Evolutionary conservation across 2,329 filamentous ascomycete genomes (phyloP).

Genomic region (Beauveria scarabaeidicola): DNA sequence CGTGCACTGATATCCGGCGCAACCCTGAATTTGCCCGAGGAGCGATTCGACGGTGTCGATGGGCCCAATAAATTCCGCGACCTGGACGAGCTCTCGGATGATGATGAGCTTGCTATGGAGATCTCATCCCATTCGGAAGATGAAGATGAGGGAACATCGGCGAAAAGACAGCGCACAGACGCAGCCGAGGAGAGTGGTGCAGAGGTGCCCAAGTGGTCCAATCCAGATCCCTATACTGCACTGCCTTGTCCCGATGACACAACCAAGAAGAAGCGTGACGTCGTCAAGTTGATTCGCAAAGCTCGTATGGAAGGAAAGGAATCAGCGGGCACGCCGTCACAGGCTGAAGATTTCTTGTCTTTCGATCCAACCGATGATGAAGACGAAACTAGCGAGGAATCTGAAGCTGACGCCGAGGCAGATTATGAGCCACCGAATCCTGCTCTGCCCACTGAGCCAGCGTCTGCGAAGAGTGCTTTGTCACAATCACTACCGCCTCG

Average conservation of each 20-base stretch:
- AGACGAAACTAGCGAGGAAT: conserved; percentile 20
- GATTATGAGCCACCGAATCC: conserved; percentile 15
- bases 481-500: conserved; percentile 15
- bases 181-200: conserved; percentile 29
- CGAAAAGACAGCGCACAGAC: conserved; percentile 25
- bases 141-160: conserved; percentile 29
- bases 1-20: conserved; percentile 40
- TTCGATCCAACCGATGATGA: conserved; percentile 60
- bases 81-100: conserved; percentile 52
- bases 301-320: conserved; percentile 57
- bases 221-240: conserved; percentile 87
- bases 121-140: conserved; percentile 35
- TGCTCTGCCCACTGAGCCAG: not conserved
- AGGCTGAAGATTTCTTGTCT: conserved; percentile 81
- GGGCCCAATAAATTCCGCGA: conserved; percentile 44
- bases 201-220: conserved; percentile 75
- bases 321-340: conserved; percentile 42
- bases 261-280: conserved; percentile 69
- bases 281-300: conserved; percentile 87
- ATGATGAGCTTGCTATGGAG: conserved; percentile 57
- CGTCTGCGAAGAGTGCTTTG: not conserved
- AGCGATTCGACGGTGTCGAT: conserved; percentile 37
- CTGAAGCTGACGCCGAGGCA: conserved; percentile 12
- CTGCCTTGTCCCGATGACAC: conserved; percentile 71
- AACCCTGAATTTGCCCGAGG: conserved; percentile 32